These are phyloP conservation scores for Wickerhamomyces strasburgensis DNA, from an alignment of 805 yeast genomes.

Conservation along the genomic window DNA sequence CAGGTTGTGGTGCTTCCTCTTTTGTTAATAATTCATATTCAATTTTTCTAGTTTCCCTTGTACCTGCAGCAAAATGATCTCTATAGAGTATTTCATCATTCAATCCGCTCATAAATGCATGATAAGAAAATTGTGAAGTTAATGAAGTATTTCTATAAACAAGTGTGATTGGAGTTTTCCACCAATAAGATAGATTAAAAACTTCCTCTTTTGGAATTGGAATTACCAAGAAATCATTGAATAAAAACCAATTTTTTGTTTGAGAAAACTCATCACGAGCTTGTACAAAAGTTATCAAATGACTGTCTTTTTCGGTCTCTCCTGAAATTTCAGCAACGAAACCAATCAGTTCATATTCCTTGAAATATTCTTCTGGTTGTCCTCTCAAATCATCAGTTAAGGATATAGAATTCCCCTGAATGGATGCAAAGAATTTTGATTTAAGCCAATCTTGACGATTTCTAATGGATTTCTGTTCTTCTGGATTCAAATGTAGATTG, in stretches of 20 bases:
- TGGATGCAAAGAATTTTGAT: conserved; percentile 49
- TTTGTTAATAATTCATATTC: conserved; percentile 67
- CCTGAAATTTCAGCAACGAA: conserved; percentile 58
- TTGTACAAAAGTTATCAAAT: conserved; percentile 55
- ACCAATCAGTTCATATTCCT: conserved; percentile 59
- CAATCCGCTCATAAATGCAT: conserved; percentile 44
- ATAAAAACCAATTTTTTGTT: conserved; percentile 62
- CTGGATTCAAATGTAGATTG: conserved; percentile 50
- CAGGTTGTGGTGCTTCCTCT: conserved; percentile 68
- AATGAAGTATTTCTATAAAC: conserved; percentile 51
- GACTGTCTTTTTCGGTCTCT: conserved; percentile 45
- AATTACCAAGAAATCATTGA: conserved; percentile 87
- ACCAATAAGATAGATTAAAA: conserved; percentile 59
- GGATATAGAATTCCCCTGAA: not conserved
- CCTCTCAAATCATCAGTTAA: conserved; percentile 8
- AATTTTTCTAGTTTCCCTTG: conserved; percentile 48
- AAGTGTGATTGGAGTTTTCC: conserved; percentile 80
- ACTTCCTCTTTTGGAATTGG: conserved; percentile 75
- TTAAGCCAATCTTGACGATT: conserved; percentile 53
- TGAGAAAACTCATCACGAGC: conserved; percentile 32
- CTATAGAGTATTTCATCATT: conserved; percentile 64
- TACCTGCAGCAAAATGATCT: conserved; percentile 68
- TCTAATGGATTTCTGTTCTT: conserved; percentile 50
- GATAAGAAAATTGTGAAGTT: conserved; percentile 40
- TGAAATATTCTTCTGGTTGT: not conserved